Percentiles rank a stretch among this genome's conserved stretches.
These are phyloP conservation scores for Pichia sporocuriosa DNA, from an alignment of 805 yeast species.

Conservation along the genomic window DNA sequence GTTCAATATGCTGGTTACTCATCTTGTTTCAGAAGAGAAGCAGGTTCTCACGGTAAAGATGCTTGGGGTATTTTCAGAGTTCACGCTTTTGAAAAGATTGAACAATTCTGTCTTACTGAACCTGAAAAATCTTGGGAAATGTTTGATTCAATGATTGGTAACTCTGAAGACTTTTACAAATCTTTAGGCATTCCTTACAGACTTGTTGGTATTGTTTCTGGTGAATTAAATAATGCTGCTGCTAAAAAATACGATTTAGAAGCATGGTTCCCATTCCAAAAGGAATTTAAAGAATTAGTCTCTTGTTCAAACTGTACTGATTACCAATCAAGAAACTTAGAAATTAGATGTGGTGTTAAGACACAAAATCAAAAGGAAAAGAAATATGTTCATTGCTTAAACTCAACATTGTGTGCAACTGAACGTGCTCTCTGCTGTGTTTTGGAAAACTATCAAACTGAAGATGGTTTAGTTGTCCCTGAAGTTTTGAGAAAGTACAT, in stretches of 20 bases:
- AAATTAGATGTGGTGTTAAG: conserved; percentile 97
- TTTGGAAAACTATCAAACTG: conserved; percentile 96
- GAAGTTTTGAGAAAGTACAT: conserved; percentile 93
- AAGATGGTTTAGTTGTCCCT: conserved; percentile 88
- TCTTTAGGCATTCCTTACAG: conserved; percentile 90
- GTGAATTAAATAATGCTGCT: conserved; percentile 97
- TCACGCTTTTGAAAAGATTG: conserved; percentile 96
- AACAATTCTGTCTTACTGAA: conserved; percentile 92
- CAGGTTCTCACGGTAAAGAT: conserved; percentile 98
- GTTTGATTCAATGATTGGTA: conserved; percentile 90
- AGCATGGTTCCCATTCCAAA: conserved; percentile 99
- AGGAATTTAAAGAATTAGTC: conserved; percentile 96
- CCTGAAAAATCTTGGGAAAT: conserved; percentile 98
- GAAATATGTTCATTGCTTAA: conserved; percentile 97
- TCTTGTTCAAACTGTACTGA: conserved; percentile 99
- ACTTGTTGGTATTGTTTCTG: conserved; percentile 96
- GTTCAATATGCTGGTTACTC: conserved; percentile 96
- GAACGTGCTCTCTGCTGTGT: conserved; percentile 98
- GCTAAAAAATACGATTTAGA: conserved; percentile 98
- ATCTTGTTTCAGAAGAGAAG: conserved; percentile 98
- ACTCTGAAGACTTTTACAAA: conserved; percentile 89
- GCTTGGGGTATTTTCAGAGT: conserved; percentile 99
- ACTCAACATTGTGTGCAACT: conserved; percentile 95
- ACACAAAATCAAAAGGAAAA: conserved; percentile 91
- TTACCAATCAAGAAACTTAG: conserved; percentile 97